These are phyloP conservation scores for Nepenthes alata DNA, from an alignment of 179 eudicot genomes.

Conservation along the genomic window DNA sequence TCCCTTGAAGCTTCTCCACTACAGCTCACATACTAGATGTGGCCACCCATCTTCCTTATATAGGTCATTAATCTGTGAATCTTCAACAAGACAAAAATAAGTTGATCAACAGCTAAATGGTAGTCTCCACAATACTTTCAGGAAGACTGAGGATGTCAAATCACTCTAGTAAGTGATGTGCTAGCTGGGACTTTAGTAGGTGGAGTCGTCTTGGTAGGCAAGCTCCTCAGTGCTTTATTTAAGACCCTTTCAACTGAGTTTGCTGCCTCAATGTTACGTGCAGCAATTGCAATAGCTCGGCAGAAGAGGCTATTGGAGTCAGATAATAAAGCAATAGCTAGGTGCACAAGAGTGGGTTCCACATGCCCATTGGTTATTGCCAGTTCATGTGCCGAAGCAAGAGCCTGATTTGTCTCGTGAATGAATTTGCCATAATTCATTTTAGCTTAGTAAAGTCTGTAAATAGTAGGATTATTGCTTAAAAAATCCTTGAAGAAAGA, in stretches of 20 bases:
- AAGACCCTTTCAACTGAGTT: constrained; percentile 51
- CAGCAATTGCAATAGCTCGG: constrained; percentile 54
- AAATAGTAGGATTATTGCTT: no score
- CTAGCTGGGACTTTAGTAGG: constrained; percentile 60
- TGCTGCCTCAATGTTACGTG: constrained; percentile 41
- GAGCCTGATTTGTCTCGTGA: constrained; percentile 62
- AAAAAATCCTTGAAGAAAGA: no score
- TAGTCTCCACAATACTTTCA: constrained; percentile 60
- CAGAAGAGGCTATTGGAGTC: constrained; percentile 50
- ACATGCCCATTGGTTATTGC: constrained; percentile 53
- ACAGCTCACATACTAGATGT: constrained; percentile 36
- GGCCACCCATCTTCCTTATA: constrained; percentile 62
- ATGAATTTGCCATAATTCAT: constrained; percentile 80
- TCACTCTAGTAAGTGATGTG: constrained; percentile 41
- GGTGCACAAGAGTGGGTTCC: constrained; percentile 60
- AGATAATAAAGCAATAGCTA: constrained; percentile 33
- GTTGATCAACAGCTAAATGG: constrained; percentile 66
- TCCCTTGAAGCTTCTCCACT: constrained; percentile 63
- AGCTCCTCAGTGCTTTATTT: constrained; percentile 39
- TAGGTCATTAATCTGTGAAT: constrained; percentile 51
- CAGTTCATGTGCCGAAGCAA: constrained; percentile 49
- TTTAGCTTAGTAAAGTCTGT: background rate
- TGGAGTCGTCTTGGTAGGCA: constrained; percentile 58
- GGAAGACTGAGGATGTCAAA: constrained; percentile 48
- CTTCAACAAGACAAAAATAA: constrained; percentile 57